Base-by-base conservation (phyloP, 495 filamentous ascomycete species). In the Annulohypoxylon nitens region DNA sequence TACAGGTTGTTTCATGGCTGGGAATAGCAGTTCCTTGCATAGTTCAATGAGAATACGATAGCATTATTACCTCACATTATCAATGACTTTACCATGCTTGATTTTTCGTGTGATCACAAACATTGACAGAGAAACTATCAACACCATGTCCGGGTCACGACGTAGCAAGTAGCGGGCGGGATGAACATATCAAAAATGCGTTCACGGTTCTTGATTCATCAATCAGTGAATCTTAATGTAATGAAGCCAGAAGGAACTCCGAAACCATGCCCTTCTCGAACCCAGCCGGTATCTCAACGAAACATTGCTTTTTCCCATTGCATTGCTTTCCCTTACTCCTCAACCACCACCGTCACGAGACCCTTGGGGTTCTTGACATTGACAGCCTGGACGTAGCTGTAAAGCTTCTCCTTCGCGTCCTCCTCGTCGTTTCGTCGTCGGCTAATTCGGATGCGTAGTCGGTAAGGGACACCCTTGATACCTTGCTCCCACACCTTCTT, bases 401-500 rank as follows among this genome's bases (percentile, higher is more conserved):
- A 99, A 77, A 99, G 90, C 88, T 93, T 95, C 89, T 99, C 91
- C 89, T 96, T 96, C 78, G 96, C 95, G 78, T 93, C 94, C 87
- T 99, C 96, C 88, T 99, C 96, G 83, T 99, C 96, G 88, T 99
- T 99, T 89, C 96, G 94, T 91, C 97, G 96, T 83, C 96, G 93
- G 76, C 93, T 97, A 87, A 99, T 97, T 86, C 97, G 93, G 78
- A 99, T 89, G 79, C 96, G 95, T 74, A 99, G 89, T 83, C 96
- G 90, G 91, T 92, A 98, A 61, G 95, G 93, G 74, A 97, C 94
- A 80, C 97, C 97, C 90, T 98, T 98, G 87, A 99, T 90, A 83
- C 96, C 96, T 81, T 92, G 88, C 85, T 99, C 97, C 96, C 96
- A 99, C 85, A 99, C 95, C 89, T 99, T 98, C 92, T 99, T 99